A percentile compares a stretch with the other conserved stretches of the same genome.
phyloP scores from a whole-genome alignment of 202 grass and related monocot genomes.

The Brachypodium distachyon region DNA sequence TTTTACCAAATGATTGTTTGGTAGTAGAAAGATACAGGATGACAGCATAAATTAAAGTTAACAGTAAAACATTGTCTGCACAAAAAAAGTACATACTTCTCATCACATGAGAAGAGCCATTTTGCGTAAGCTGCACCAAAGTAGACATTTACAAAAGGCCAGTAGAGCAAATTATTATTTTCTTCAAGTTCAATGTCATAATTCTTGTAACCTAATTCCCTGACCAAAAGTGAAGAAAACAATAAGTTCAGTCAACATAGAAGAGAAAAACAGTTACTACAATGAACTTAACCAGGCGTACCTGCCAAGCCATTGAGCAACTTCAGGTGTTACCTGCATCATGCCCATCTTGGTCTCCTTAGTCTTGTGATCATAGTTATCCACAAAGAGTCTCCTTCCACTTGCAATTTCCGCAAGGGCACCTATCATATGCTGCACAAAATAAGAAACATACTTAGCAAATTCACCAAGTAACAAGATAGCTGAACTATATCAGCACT shows the following conservation, averaged over 20 bases:
- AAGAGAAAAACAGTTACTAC: slow-evolving; percentile 12
- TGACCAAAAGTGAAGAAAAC: slow-evolving; percentile 23
- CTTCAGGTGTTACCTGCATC: slow-evolving; percentile 77
- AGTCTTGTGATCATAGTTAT: slow-evolving; percentile 64
- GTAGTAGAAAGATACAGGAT: slow-evolving; percentile 1
- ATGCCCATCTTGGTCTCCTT: slow-evolving; percentile 76
- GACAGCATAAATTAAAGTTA: background rate
- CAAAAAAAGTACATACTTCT: slow-evolving; percentile 55
- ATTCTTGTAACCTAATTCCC: slow-evolving; percentile 79
- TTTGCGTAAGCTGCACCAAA: slow-evolving; percentile 94
- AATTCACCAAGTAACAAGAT: slow-evolving; percentile 2
- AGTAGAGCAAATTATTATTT: slow-evolving; percentile 61
- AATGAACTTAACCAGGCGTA: slow-evolving; percentile 17
- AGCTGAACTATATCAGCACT: background rate
- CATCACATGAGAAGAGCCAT: slow-evolving; percentile 84
- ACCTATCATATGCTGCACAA: slow-evolving; percentile 74
- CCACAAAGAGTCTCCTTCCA: slow-evolving; percentile 63
- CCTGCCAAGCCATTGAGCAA: slow-evolving; percentile 85
- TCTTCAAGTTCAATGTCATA: slow-evolving; percentile 63
- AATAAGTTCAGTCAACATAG: slow-evolving; percentile 5
- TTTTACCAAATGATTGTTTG: slow-evolving; percentile 32
- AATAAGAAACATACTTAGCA: slow-evolving; percentile 18
- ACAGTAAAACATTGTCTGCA: background rate
- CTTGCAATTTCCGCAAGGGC: slow-evolving; percentile 78
- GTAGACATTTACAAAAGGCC: slow-evolving; percentile 91